These are phyloP conservation scores for Naganishia albida DNA, from an alignment of 1,284 basidiomycete genomes.

Conservation along the genomic window DNA sequence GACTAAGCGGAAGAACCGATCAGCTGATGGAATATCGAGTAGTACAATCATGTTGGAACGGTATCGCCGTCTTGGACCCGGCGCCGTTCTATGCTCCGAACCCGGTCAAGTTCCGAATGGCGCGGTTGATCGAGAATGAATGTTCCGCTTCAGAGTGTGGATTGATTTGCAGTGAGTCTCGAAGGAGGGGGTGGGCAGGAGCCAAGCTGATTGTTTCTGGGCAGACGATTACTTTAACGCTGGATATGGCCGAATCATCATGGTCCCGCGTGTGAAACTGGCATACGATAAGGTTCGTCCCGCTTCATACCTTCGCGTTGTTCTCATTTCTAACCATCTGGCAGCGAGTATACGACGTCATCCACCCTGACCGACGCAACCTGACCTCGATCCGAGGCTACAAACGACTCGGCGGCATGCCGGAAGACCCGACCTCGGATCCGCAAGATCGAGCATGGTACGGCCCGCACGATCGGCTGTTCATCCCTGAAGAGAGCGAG, in stretches of 20 bases:
- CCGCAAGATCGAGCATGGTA: slow-evolving; percentile 92
- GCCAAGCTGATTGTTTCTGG: neutral
- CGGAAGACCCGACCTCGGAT: slow-evolving; percentile 89
- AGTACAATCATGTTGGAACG: slow-evolving; percentile 96
- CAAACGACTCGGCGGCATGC: slow-evolving; percentile 81
- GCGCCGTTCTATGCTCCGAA: slow-evolving; percentile 87
- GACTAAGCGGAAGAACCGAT: neutral
- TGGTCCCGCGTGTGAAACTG: slow-evolving; percentile 92
- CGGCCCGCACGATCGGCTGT: slow-evolving; percentile 88
- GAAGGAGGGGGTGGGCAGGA: neutral
- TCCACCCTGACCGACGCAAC: slow-evolving; percentile 83
- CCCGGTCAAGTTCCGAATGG: slow-evolving; percentile 91
- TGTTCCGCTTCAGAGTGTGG: slow-evolving; percentile 91
- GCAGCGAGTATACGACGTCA: slow-evolving; percentile 86
- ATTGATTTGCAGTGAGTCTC: slow-evolving; percentile 79
- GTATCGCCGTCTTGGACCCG: slow-evolving; percentile 87
- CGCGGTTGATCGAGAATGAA: slow-evolving; percentile 71
- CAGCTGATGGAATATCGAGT: neutral
- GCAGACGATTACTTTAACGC: slow-evolving; percentile 75
- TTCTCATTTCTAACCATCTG: slow-evolving; percentile 8
- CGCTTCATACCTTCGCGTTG: neutral
- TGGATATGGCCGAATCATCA: slow-evolving; percentile 90
- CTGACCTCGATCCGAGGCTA: slow-evolving; percentile 91
- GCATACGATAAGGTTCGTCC: slow-evolving; percentile 80
- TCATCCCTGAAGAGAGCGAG: slow-evolving; percentile 79